Conservation (phyloP, 202 grass and related monocot genomes). For the Carex arenaria region DNA sequence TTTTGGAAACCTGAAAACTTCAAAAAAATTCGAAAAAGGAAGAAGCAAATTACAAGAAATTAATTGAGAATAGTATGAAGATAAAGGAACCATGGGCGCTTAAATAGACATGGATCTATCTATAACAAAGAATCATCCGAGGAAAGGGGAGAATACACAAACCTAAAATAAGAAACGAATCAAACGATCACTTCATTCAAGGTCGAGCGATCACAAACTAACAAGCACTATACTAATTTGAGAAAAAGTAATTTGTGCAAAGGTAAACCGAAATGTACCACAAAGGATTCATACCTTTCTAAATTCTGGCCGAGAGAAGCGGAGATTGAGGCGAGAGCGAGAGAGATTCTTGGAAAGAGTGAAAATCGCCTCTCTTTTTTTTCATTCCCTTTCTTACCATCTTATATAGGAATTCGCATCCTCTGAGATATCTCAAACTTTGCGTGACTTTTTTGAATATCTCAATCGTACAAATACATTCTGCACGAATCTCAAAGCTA, state of each 20-base stretch:
- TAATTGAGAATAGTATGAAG: background rate
- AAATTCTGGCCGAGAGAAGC: background rate
- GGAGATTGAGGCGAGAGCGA: background rate
- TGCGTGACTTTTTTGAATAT: no score
- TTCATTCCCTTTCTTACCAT: background rate
- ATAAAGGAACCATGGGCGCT: background rate
- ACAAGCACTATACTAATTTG: background rate
- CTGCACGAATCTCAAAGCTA: no score
- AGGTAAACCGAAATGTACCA: background rate
- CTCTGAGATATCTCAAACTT: no score
- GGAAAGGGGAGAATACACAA: background rate
- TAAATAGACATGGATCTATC: background rate
- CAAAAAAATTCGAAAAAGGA: background rate
- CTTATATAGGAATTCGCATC: no score
- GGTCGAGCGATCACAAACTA: background rate
- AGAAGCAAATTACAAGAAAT: background rate
- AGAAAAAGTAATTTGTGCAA: background rate
- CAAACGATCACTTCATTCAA: background rate
- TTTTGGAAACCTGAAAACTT: background rate
- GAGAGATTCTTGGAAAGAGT: background rate
- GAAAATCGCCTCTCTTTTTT: background rate
- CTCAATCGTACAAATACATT: no score
- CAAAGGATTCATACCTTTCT: conserved; percentile 2
- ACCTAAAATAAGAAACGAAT: conserved; percentile 3
- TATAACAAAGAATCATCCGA: background rate